Base-by-base conservation (phyloP, 108 stramenopile species). In the Cyclostephanos invisitatus region DNA sequence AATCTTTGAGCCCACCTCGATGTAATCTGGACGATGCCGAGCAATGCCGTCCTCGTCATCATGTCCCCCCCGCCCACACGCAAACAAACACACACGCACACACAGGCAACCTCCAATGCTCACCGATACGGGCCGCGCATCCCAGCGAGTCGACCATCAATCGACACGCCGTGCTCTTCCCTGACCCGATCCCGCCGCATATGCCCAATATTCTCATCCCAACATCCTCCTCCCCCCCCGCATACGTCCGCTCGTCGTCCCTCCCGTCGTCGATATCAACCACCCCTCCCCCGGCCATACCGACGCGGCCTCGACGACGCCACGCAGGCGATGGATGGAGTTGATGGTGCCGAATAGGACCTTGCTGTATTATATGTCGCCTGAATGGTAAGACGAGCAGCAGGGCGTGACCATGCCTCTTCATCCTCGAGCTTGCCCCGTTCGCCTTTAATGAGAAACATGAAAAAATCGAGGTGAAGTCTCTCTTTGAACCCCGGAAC, bases 141-240 rank as follows among this genome's bases (percentile, higher is more conserved):
- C 79, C 72, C 32, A 89, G 67, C 32, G 83, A 70, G 8, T 80
- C 80, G 0, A 89, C 87, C 67, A 93, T 75, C 21, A 90, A 40
- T 67, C 86, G 67, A 66, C 87, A 93, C 11, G 88, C 89, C 10
- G 76, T 81, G 54, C 87, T 88, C 56, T 93, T 93, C 9, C 92
- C 92, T 1, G 89, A 86, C 3, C 89, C 92, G 64, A 91, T 91
- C 29, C 89, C 88, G 11, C 92, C 92, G 67, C 88, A 88, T 32
- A 93, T 75, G 2, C 92, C 92, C 28, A 93, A 46, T 44, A 91
- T 84, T 65, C 62, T 64, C 64, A 82, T 75, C 17, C 44, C n/a
- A n/a, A n/a, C n/a, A n/a, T n/a, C n/a, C n/a, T n/a, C 57, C 40
- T 8, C 40, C 40, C 40, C 40, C 1, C 9, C 22, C 5, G 29